Base-by-base conservation (phyloP, 192 early-diverging fungal genomes). In the Backusella tarrabulga region DNA sequence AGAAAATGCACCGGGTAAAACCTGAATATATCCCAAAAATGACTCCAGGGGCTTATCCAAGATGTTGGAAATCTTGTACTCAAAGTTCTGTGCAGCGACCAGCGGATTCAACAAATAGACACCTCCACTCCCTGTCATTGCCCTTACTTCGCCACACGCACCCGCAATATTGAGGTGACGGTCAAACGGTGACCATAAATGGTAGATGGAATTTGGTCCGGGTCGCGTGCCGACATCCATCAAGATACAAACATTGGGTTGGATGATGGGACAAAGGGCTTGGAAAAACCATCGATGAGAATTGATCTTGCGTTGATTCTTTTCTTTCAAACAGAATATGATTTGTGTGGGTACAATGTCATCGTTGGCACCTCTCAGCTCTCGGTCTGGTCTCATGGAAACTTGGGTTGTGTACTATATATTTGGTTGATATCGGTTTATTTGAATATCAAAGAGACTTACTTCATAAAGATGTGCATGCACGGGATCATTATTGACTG, bases 261-360 rank as follows among this genome's bases (percentile, higher is more conserved):
- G 77, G 40, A 90, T 76, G 23, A 90, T 73, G 11, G 87, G 87
- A 42, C 89, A 86, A 75, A 90, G 87, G 5, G 88, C 89, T 72
- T 90, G 84, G 41, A 90, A 90, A 80, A 90, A 90, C 89, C 89
- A 90, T 34, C 96, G 85, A 83, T 92, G 91, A n/a, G 89, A 93
- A 75, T 93, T 97, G 80, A 96, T 92, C 84, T 97, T 97, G 80
- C 95, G 96, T 70, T 91, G 90, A 75, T 97, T 97, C 84, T 95
- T 94, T 83, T 97, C 95, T 80, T 97, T 97, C 8, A 97, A 84
- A 81, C 93, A 92, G 78, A 97, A 97, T 23, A 97, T 81, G 34
- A 91, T 88, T 84, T 95, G 95, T 54, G 90, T 84, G 71, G 93
- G 93, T n/a, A 93, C 92, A 56, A 87, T 86, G 50, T 89, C 88